Base-by-base conservation (phyloP, 371 early-diverging fungal genomes). In the Mortierella sp. region DNA sequence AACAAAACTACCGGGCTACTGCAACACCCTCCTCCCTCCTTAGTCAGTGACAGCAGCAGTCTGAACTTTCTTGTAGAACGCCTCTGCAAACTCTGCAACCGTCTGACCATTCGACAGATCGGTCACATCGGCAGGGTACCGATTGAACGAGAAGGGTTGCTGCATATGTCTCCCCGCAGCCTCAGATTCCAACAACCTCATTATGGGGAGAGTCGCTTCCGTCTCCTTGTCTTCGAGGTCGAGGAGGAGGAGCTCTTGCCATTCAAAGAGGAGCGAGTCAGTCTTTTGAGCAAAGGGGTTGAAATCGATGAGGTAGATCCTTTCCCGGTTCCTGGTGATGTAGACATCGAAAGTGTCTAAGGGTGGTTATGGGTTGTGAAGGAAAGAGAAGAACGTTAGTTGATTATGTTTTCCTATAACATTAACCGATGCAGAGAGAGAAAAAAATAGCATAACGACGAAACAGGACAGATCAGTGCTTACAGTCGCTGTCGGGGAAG, bases 281-380 rank as follows among this genome's bases (percentile, higher is more conserved):
- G 98, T 97, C 3, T 91, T 89, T 48, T 90, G 88, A 52, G 92
- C 89, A 82, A 96, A 96, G 0, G 97, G 97, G 81, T 97, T 97
- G 84, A 98, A 96, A 88, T 98, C 98, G 5, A 98, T 89, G 9
- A 98, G 82, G 82, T 91, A 96, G 3, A 94, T 94, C 48, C 91
- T 91, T 11, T 89, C 87, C 52, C 89, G 88, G 26, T 89, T 89
- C 54, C 90, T 87, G 55, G 92, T 92, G 28, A 97, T 83, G 84
- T 97, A 98, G 0, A 96, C 96, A 87, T 98, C 98, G 83, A 97
- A 95, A 13, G 94, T 96, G 87, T 94, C 96, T 97, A 87, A n/a
- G 63, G 38, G 8, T 34, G 2, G 38, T 38, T 7, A 16, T 19
- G 38, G 6, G 19, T 0, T 34, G 34, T 34, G 24, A 74, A 70